phyloP scores from a whole-genome alignment of 306 rosid species.

The Gillenia trifoliata region DNA sequence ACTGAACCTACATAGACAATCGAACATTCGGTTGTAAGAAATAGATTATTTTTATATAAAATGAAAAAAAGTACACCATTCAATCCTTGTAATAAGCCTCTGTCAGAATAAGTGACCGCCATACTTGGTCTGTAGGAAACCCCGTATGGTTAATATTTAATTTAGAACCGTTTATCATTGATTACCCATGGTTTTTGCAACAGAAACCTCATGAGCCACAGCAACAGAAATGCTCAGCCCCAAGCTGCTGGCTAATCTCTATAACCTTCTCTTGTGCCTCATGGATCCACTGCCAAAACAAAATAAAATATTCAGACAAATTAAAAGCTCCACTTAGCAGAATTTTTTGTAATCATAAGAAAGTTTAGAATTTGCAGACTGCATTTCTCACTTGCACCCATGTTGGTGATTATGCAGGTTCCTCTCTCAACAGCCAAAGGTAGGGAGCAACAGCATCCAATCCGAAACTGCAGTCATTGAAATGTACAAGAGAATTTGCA shows the following conservation, averaged over 20 bases:
- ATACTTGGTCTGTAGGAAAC: neutral
- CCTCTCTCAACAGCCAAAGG: slow-evolving; percentile 80
- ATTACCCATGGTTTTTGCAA: slow-evolving; percentile 43
- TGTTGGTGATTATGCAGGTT: slow-evolving; percentile 84
- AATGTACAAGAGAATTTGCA: slow-evolving; percentile 20
- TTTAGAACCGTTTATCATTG: neutral
- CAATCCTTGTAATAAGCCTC: slow-evolving; percentile 1
- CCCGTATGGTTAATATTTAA: neutral
- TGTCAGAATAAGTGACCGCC: neutral
- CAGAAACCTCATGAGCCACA: slow-evolving; percentile 68
- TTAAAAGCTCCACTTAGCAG: slow-evolving; percentile 1
- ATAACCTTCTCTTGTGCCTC: slow-evolving; percentile 77
- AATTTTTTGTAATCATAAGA: neutral
- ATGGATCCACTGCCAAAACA: slow-evolving; percentile 62
- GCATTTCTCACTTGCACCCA: slow-evolving; percentile 87
- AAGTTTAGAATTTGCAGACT: neutral
- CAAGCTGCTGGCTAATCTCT: slow-evolving; percentile 58
- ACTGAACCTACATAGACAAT: slow-evolving; percentile 32
- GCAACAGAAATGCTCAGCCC: slow-evolving; percentile 75
- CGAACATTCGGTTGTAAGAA: neutral
- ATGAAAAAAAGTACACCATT: neutral
- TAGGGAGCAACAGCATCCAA: slow-evolving; percentile 72
- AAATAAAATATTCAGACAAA: slow-evolving; percentile 19
- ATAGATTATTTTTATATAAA: neutral
- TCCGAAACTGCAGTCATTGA: slow-evolving; percentile 58